Evolutionary conservation across 768 basidiomycete genomes (phyloP), one percentile per base, ranked within the genome.

Genomic region (Tulasnella calospora): DNA sequence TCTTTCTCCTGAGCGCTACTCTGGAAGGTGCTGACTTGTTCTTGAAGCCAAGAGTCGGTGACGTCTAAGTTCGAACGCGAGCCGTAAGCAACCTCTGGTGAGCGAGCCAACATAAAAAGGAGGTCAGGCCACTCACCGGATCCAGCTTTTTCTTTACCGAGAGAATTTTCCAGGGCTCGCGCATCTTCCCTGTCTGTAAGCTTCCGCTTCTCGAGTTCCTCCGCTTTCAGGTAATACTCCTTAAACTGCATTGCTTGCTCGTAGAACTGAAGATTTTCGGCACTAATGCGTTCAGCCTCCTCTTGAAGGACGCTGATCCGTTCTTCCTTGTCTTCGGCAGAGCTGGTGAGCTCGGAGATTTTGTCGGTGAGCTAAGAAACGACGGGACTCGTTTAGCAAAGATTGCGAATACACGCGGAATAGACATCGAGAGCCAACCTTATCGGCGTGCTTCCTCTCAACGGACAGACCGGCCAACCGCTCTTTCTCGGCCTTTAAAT

Each of bases 401-500:
- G 40, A 36, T 47, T 40, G 13, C 44, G n/a, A n/a, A n/a, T n/a
- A n/a, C n/a, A n/a, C n/a, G n/a, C 12, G 44, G 13, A 15, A 44
- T 1, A 44, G 0, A 2, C 17, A 17, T 12, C 10, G 38, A 55
- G 1, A n/a, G 80, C 83, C 79, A n/a, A 87, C 86, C 81, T 94
- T 94, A 82, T 96, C 94, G 0, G 96, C 89, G 76, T 95, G 92
- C 10, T 89, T 87, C 82, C 98, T 98, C 85, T 98, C 95, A 30
- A 88, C 86, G 27, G 90, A 88, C 27, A 98, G 88, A 21, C 90
- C 89, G 57, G 92, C 88, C 6, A 98, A 87, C 13, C 92, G 90
- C 82, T 94, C 97, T 81, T 93, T 93, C 84, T 99, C 98, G 0
- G 93, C 90, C 84, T 99, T 99, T 78, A 98, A 88, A 77, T 98